Percentiles rank a stretch among this genome's conserved stretches.
These are phyloP conservation scores for Gnaphalium uliginosum DNA, from an alignment of 129 eudicot species.

Conservation along the genomic window DNA sequence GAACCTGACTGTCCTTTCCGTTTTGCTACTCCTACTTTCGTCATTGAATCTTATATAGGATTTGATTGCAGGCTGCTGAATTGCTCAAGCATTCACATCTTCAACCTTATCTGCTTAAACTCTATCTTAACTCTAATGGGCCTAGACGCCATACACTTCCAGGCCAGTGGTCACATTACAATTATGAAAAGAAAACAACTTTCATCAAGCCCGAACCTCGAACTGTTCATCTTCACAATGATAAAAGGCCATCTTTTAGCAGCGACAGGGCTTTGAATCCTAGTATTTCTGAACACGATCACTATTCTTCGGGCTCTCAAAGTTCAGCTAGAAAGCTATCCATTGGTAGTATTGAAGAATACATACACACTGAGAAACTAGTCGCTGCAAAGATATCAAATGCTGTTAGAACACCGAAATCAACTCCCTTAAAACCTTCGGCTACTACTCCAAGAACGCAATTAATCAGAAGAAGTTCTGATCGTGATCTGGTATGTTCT, in stretches of 20 bases:
- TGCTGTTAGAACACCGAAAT: slow-evolving; percentile 48
- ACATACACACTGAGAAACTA: slow-evolving; percentile 42
- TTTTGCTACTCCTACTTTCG: not conserved
- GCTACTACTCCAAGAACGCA: slow-evolving; percentile 51
- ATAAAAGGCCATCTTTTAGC: slow-evolving; percentile 63
- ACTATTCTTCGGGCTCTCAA: slow-evolving; percentile 50
- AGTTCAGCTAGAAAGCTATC: slow-evolving; percentile 53
- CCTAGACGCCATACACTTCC: slow-evolving; percentile 66
- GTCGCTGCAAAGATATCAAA: slow-evolving; percentile 46
- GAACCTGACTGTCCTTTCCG: not conserved
- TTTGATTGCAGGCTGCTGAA: slow-evolving; percentile 74
- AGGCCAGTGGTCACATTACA: slow-evolving; percentile 42
- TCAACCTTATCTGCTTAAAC: slow-evolving; percentile 57
- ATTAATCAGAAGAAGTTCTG: slow-evolving; percentile 47
- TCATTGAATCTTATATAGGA: slow-evolving; percentile 9
- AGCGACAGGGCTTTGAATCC: slow-evolving; percentile 84
- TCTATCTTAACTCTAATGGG: slow-evolving; percentile 50
- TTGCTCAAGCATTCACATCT: slow-evolving; percentile 85
- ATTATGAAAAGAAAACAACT: slow-evolving; percentile 54
- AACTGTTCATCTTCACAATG: slow-evolving; percentile 37
- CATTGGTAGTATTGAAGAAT: slow-evolving; percentile 55
- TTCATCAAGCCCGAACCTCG: slow-evolving; percentile 56
- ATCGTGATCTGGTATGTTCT: slow-evolving; percentile 61
- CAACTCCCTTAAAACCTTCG: slow-evolving; percentile 44
- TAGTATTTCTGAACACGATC: slow-evolving; percentile 72